Conservation (phyloP, 2,329 filamentous ascomycete genomes). For the Microdochium nivale region DNA sequence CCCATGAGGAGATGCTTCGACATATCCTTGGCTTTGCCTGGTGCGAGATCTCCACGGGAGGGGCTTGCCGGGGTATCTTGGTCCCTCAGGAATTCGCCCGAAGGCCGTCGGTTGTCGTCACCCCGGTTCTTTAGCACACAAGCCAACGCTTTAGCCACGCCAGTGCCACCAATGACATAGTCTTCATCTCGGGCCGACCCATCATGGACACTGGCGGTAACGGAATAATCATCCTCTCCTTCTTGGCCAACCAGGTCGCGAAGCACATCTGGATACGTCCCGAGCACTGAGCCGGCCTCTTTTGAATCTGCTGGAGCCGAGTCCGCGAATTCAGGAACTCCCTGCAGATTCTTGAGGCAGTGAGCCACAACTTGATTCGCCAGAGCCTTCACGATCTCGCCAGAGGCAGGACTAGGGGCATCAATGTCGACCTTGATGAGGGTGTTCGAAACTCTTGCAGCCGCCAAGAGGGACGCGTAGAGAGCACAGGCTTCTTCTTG, state of each 20-base stretch:
- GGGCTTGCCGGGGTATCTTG: slow-evolving; percentile 40
- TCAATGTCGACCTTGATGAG: slow-evolving; percentile 90
- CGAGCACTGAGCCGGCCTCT: slow-evolving; percentile 19
- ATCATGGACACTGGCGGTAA: slow-evolving; percentile 44
- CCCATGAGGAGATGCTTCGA: slow-evolving; percentile 82
- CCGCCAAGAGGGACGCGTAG: slow-evolving; percentile 85
- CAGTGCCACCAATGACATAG: slow-evolving; percentile 92
- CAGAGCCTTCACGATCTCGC: slow-evolving; percentile 83
- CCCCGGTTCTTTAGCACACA: slow-evolving; percentile 81
- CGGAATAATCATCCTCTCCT: slow-evolving; percentile 27
- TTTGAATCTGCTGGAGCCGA: slow-evolving; percentile 18
- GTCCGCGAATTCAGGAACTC: slow-evolving; percentile 43
- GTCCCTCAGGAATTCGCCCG: slow-evolving; percentile 43
- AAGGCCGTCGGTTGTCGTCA: slow-evolving; percentile 49
- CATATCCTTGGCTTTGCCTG: slow-evolving; percentile 77
- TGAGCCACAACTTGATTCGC: slow-evolving; percentile 94
- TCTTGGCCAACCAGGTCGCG: slow-evolving; percentile 77
- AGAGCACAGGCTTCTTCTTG: slow-evolving; percentile 93
- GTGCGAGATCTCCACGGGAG: slow-evolving; percentile 28
- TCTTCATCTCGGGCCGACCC: slow-evolving; percentile 77
- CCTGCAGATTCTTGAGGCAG: slow-evolving; percentile 84
- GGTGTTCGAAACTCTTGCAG: slow-evolving; percentile 72
- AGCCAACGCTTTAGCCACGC: slow-evolving; percentile 86
- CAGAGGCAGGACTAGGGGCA: slow-evolving; percentile 70
- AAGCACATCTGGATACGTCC: slow-evolving; percentile 68